Evolutionary conservation across 225 moss, liverwort and hornwort genomes (phyloP).

Genomic region (Asterella californica): DNA sequence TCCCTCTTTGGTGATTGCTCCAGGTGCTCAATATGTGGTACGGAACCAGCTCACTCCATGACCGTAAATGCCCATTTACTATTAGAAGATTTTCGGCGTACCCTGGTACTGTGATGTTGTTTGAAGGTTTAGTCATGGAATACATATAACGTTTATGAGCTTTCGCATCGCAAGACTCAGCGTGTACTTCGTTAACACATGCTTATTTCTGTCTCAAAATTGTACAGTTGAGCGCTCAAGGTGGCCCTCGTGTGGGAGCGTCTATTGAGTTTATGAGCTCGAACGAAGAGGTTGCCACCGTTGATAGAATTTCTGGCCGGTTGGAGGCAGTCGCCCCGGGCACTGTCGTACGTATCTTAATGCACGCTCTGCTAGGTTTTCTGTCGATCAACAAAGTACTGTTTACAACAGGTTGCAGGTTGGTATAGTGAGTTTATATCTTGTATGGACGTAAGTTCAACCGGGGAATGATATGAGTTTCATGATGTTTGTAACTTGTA

Average conservation of each 20-base stretch:
- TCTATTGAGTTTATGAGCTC: conserved; percentile 67
- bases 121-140: not conserved
- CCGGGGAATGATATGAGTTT: not conserved
- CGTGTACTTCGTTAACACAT: not conserved
- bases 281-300: conserved; percentile 48
- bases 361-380: not conserved
- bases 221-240: conserved; percentile 61
- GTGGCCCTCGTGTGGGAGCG: conserved; percentile 81
- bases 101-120: not conserved
- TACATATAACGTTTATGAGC: not conserved
- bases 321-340: conserved; percentile 70
- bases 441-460: not conserved
- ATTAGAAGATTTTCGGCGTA: not conserved
- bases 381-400: not conserved
- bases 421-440: not conserved
- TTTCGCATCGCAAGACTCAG: not conserved
- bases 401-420: not conserved
- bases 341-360: conserved; percentile 39
- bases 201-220: too few species aligned
- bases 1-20: conserved; percentile 68
- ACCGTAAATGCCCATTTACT: not conserved
- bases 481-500: not conserved
- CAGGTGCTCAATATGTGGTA: conserved; percentile 80
- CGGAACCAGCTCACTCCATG: not conserved
- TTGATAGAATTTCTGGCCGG: conserved; percentile 61